A percentile compares a stretch with the other conserved stretches of the same genome.
Conservation (phyloP, 306 rosid genomes). For the Ammopiptanthus mongolicus region DNA sequence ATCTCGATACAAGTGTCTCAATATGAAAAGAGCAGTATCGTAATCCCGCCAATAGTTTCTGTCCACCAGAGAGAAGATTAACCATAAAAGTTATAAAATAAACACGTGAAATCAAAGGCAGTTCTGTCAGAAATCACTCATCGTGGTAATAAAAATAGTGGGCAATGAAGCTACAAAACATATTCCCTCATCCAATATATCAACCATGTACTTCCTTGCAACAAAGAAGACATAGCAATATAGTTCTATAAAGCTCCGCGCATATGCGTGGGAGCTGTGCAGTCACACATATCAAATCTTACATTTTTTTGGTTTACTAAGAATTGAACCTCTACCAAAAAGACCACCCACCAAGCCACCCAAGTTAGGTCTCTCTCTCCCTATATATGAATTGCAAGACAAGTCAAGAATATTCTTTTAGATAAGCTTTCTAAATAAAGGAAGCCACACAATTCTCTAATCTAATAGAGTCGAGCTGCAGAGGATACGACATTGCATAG, state of each 20-base stretch:
- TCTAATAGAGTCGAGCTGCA: not conserved
- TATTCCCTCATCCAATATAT: not conserved
- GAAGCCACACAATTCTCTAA: not conserved
- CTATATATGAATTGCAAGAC: too few species aligned
- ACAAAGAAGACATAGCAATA: not conserved
- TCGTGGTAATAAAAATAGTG: not conserved
- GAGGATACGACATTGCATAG: not conserved
- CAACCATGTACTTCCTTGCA: not conserved
- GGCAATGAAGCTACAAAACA: not conserved
- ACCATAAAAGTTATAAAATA: not conserved
- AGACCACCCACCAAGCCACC: not conserved
- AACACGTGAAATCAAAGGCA: not conserved
- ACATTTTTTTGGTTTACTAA: not conserved
- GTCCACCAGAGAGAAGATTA: slow-evolving; percentile 25
- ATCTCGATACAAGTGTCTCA: slow-evolving; percentile 68
- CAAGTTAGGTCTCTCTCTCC: not conserved
- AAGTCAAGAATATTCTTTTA: not conserved
- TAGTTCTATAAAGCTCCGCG: too few species aligned
- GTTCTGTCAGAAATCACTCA: not conserved
- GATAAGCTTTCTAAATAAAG: not conserved
- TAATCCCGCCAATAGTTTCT: slow-evolving; percentile 96
- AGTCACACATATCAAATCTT: not conserved
- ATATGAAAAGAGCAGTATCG: slow-evolving; percentile 84
- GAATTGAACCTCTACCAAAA: not conserved
- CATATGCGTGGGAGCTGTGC: too few species aligned